Base-by-base conservation (phyloP, 768 basidiomycete genomes). In the Hypsizygus marmoreus region DNA sequence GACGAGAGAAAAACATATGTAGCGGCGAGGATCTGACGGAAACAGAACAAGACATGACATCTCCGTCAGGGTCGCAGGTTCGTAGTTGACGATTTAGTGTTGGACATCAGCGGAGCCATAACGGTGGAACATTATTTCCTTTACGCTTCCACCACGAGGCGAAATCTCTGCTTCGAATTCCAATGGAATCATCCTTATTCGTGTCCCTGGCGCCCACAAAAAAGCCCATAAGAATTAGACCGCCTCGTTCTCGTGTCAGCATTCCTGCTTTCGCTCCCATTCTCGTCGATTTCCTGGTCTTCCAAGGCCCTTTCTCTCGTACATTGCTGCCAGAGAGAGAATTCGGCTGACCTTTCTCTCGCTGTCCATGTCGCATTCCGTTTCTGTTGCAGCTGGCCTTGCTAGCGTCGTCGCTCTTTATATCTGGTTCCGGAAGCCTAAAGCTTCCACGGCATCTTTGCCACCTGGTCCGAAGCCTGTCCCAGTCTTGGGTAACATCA, bases 401-500 rank as follows among this genome's bases (percentile, higher is more conserved):
- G 64, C 60, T 30, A 60, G 67, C 41, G 59, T 73, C 52, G 59
- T 68, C 61, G 57, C 68, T 51, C 55, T 69, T 54, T 67, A 65
- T 55, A 53, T 72, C 44, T 73, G 68, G 68, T 61, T 69, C 62
- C 70, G 70, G 56, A 75, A 71, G 68, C 51, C 67, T 64, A 71
- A 69, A 64, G 50, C 65, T 64, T 63, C 65, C 53, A 46, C 63
- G 43, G 64, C 65, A 30, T 69, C 74, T 42, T 63, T 79, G 22
- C 86, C 86, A 28, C 85, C 86, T 46, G 87, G 86, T 17, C 87
- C 87, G 44, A 78, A 73, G 51, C 82, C 83, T 0, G 60, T 84
- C 45, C 84, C 84, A 0, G 29, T 86, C 36, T 56, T 88, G 11
- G 86, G 87, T 6, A 88, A 89, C 62, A 54, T 86, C 9, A 62